Base-by-base conservation (phyloP, 352 stramenopile species). In the Phytophthora syringae region DNA sequence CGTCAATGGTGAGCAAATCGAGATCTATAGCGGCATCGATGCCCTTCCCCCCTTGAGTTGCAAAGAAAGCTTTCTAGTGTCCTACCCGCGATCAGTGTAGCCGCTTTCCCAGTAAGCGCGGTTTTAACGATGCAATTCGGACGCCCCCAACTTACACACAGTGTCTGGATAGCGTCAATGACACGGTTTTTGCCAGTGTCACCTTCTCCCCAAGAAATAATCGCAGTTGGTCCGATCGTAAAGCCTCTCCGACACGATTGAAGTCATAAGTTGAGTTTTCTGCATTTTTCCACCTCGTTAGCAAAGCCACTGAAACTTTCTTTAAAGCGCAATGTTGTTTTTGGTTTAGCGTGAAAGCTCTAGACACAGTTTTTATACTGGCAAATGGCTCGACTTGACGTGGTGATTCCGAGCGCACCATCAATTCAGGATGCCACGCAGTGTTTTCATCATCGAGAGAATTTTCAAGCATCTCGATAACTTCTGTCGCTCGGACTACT, bases 101-200 rank as follows among this genome's bases (percentile, higher is more conserved):
- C 45, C 25, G 57, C 47, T 37, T 37, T 37, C 3, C 32, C 57
- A 11, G 34, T 64, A 5, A 58, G 18, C 2, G 37, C 57, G 0
- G 47, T 49, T n/a, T 64, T 64, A 12, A 64, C 0, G 2, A 64
- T 15, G 3, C 10, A 28, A 18, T 30, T 1, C n/a, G 15, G 2
- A 10, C 54, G 42, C 7, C 28, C 7, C 43, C 54, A 64, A 7
- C 47, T 52, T 10, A 5, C 13, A 50, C 57, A 64, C 11, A 57
- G 28, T 3, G 12, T 16, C 1, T 36, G 4, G 7, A 64, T 21
- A 7, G 57, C 57, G 7, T 43, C 47, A 18, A 58, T 37, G 3
- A 58, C 11, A 1, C 57, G 47, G 1, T 18, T 58, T 54, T 64
- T 64, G 32, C 32, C 32, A 37, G 32, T 37, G 9, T 20, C 47